Conservation (phyloP, 371 early-diverging fungal species). For the Apophysomyces variabilis region DNA sequence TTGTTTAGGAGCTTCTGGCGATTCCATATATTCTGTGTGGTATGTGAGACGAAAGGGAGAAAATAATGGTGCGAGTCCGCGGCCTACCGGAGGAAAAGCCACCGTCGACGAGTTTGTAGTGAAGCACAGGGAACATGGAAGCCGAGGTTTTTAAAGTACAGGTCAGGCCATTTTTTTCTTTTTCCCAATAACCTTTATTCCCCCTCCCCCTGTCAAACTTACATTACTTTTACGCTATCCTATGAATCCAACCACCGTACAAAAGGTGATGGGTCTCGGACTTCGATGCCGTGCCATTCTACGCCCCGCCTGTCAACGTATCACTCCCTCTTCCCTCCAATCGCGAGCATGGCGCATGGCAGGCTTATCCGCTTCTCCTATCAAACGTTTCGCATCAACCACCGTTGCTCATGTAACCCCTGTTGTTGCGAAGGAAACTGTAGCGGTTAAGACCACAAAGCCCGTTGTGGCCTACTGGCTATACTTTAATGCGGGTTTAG, state of each 20-base stretch:
- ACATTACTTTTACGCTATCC: background rate
- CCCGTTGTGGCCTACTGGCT: constrained; percentile 94
- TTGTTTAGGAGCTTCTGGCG: constrained; percentile 23
- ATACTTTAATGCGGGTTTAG: constrained; percentile 83
- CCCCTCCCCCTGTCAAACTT: background rate
- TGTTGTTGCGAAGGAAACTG: constrained; percentile 16
- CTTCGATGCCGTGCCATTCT: background rate
- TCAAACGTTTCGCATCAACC: constrained; percentile 12
- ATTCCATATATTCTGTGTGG: constrained; percentile 8
- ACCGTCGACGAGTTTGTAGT: background rate
- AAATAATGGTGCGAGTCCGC: too few species aligned
- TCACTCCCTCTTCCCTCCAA: background rate
- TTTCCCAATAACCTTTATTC: too few species aligned
- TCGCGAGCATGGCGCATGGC: background rate
- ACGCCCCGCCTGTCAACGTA: background rate
- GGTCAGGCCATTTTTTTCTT: too few species aligned
- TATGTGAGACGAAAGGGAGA: background rate
- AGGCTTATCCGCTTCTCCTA: background rate
- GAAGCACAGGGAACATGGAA: too few species aligned
- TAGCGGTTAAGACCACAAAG: constrained; percentile 35
- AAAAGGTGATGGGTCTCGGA: background rate
- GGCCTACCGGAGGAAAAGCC: background rate
- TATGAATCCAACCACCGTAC: background rate
- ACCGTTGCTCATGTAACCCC: background rate
- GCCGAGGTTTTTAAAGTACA: too few species aligned